A percentile compares a stretch with the other conserved stretches of the same genome.
Evolutionary conservation across 2,329 filamentous ascomycete species (phyloP).

Genomic region (Xylariaceae sp.): DNA sequence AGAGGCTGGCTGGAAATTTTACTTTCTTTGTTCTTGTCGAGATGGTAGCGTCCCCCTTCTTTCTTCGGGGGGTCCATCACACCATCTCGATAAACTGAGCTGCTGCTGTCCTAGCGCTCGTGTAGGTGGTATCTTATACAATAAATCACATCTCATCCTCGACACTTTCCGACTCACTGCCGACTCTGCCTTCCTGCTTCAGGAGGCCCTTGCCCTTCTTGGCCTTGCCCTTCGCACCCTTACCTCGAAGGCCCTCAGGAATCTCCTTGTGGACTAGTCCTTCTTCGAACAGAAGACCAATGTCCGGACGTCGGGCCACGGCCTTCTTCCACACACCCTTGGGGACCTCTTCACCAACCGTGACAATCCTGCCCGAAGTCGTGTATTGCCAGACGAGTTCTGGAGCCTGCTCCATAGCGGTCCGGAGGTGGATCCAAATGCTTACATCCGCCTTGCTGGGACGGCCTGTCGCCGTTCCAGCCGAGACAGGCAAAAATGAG

Average conservation of each 20-base stretch:
- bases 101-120: not conserved
- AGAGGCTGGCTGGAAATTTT: not conserved
- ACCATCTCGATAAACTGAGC: too few species aligned
- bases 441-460: conserved; percentile 35
- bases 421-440: conserved; percentile 36
- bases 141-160: conserved; percentile 19
- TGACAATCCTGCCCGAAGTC: conserved; percentile 32
- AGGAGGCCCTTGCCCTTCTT: conserved; percentile 35
- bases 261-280: conserved; percentile 39
- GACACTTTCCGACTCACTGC: conserved; percentile 28
- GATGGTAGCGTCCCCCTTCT: too few species aligned
- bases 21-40: not conserved
- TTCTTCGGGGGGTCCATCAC: too few species aligned
- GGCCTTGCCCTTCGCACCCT: conserved; percentile 37
- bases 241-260: conserved; percentile 35
- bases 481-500: conserved; percentile 28
- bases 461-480: conserved; percentile 24
- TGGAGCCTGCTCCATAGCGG: conserved; percentile 28
- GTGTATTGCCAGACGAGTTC: conserved; percentile 32
- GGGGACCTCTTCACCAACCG: conserved; percentile 26
- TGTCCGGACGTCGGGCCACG: conserved; percentile 35
- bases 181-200: conserved; percentile 23
- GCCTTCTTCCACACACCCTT: conserved; percentile 37
- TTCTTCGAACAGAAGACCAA: conserved; percentile 39
- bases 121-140: conserved; percentile 3